Percentiles rank a stretch among this genome's conserved stretches.
Evolutionary conservation across 1,284 basidiomycete genomes (phyloP).

Genomic region (Trichosporon ovoides): DNA sequence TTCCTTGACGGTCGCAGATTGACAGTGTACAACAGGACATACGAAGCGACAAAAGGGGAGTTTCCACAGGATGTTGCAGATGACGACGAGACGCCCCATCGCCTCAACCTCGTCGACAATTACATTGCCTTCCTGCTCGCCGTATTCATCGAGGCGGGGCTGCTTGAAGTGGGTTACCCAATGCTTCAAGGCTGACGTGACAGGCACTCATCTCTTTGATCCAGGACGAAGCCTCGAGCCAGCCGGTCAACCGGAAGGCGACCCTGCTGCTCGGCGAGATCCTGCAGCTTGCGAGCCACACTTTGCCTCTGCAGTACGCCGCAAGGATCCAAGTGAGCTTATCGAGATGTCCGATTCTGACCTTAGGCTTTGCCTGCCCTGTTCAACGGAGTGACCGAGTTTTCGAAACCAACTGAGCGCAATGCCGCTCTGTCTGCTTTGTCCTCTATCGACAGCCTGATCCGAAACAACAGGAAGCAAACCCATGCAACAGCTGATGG

Average conservation of each 20-base stretch:
- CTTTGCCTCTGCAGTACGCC: constrained; percentile 77
- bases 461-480: constrained; percentile 60
- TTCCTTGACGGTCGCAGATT: constrained; percentile 80
- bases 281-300: constrained; percentile 77
- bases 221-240: constrained; percentile 60
- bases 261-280: constrained; percentile 89
- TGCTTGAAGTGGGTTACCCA: constrained; percentile 63
- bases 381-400: constrained; percentile 74
- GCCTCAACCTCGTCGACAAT: constrained; percentile 82
- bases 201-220: constrained; percentile 79
- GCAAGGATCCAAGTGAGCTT: constrained; percentile 69
- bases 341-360: not conserved
- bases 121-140: constrained; percentile 85
- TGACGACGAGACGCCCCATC: constrained; percentile 54
- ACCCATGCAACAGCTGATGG: constrained; percentile 10
- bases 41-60: constrained; percentile 31
- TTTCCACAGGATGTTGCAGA: constrained; percentile 28
- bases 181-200: constrained; percentile 27
- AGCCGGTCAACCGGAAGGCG: constrained; percentile 67
- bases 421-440: constrained; percentile 80
- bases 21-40: constrained; percentile 53
- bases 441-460: constrained; percentile 83
- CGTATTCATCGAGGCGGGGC: constrained; percentile 78
- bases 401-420: constrained; percentile 58
- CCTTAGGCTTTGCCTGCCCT: constrained; percentile 72